Percentiles rank a stretch among this genome's conserved stretches.
These are phyloP conservation scores for cucumber (Cucumis sativus) DNA, from an alignment of 306 rosid species.

Conservation along the genomic window Cucumber_9930_V3 NC_026658.2:24245501-24246000, in stretches of 20 bases:
- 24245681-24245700: slow-evolving; percentile 1
- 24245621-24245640: background rate
- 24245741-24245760: slow-evolving; percentile 91
- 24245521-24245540: slow-evolving; percentile 79
- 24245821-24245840: slow-evolving; percentile 95
- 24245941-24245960: background rate
- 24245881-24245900: slow-evolving; percentile 30
- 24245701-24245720: slow-evolving; percentile 87
- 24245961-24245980: background rate
- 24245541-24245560: slow-evolving; percentile 42
- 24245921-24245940: slow-evolving; percentile 5
- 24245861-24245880: slow-evolving; percentile 81
- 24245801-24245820: slow-evolving; percentile 94
- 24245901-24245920: slow-evolving; percentile 5
- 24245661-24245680: background rate
- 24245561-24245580: background rate
- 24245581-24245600: background rate
- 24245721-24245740: slow-evolving; percentile 98
- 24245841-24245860: slow-evolving; percentile 95
- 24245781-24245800: slow-evolving; percentile 80
- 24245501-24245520: slow-evolving; percentile 94
- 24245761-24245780: slow-evolving; percentile 65
- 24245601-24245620: background rate
- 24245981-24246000: background rate
- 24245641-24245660: background rate